phyloP scores from a whole-genome alignment of 345 rosid species.

The Mangifera indica region DNA sequence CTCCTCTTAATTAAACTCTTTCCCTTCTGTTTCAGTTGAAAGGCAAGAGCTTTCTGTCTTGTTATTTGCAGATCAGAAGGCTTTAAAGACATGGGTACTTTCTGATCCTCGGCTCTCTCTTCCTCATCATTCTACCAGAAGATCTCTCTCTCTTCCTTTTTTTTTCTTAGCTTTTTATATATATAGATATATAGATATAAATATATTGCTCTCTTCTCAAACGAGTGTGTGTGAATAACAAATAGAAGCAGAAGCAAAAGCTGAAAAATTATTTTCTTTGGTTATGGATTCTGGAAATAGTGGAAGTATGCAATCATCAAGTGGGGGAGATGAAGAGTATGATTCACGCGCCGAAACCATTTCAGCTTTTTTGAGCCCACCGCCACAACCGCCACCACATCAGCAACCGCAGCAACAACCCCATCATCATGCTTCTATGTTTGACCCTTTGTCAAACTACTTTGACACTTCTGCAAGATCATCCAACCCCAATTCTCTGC shows the following conservation, averaged over 20 bases:
- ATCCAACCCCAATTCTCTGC: constrained; percentile 36
- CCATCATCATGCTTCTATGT: constrained; percentile 41
- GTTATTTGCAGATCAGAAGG: constrained; percentile 35
- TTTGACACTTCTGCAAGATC: constrained; percentile 52
- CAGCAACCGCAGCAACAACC: constrained; percentile 32
- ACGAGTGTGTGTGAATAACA: constrained; percentile 14
- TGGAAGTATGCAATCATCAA: constrained; percentile 81
- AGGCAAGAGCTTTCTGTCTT: constrained; percentile 24
- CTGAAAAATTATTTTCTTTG: too few species aligned
- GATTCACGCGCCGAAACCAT: constrained; percentile 71
- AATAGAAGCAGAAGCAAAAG: too few species aligned
- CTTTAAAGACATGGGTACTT: constrained; percentile 39
- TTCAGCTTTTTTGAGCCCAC: constrained; percentile 43
- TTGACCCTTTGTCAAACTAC: constrained; percentile 54
- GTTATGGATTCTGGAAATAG: constrained; percentile 80
- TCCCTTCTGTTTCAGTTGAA: constrained; percentile 27
- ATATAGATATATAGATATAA: too few species aligned
- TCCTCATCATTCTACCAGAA: constrained; percentile 23
- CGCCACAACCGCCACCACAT: constrained; percentile 23
- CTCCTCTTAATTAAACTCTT: background rate
- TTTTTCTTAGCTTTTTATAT: constrained; percentile 14
- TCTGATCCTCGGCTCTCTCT: constrained; percentile 20
- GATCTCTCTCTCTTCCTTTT: constrained; percentile 10
- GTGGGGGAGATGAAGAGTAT: constrained; percentile 74
- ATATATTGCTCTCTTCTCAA: constrained; percentile 19